Conservation (phyloP, 495 filamentous ascomycete species). For the Aspergillus affinis region DNA sequence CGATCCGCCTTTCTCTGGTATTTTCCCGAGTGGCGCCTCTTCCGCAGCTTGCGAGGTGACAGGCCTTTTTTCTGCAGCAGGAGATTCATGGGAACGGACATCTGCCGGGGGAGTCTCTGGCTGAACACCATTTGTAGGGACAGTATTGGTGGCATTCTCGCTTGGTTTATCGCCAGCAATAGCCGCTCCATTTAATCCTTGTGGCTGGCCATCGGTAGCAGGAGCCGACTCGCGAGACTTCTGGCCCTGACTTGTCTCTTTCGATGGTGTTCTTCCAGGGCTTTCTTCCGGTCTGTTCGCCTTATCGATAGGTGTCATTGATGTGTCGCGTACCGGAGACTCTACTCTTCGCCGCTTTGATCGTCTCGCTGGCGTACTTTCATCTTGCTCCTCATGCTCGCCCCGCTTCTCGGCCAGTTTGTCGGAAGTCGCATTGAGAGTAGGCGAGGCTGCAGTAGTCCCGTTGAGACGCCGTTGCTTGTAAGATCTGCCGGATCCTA, state of each 20-base stretch:
- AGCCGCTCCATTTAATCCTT: background rate
- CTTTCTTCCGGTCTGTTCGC: background rate
- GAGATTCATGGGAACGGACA: background rate
- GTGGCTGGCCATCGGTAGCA: background rate
- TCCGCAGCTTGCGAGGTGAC: conserved; percentile 1
- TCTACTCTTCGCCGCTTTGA: conserved; percentile 16
- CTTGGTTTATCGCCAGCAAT: background rate
- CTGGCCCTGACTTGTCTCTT: background rate
- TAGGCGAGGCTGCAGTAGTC: background rate
- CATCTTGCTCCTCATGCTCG: background rate
- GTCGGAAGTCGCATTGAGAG: background rate
- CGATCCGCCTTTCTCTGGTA: conserved; percentile 40
- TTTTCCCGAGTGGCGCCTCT: background rate
- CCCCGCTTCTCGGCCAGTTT: background rate
- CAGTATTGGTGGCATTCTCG: background rate
- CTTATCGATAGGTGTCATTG: background rate
- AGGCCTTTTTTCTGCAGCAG: background rate
- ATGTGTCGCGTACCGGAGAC: conserved; percentile 3
- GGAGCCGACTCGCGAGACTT: background rate
- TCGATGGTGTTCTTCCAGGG: background rate
- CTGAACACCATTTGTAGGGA: background rate
- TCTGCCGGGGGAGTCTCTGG: background rate
- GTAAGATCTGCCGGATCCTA: background rate
- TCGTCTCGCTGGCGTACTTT: background rate
- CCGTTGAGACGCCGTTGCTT: conserved; percentile 14